These are phyloP conservation scores for Pilobolus umbonatus DNA, from an alignment of 192 early-diverging fungal species.

Conservation along the genomic window DNA sequence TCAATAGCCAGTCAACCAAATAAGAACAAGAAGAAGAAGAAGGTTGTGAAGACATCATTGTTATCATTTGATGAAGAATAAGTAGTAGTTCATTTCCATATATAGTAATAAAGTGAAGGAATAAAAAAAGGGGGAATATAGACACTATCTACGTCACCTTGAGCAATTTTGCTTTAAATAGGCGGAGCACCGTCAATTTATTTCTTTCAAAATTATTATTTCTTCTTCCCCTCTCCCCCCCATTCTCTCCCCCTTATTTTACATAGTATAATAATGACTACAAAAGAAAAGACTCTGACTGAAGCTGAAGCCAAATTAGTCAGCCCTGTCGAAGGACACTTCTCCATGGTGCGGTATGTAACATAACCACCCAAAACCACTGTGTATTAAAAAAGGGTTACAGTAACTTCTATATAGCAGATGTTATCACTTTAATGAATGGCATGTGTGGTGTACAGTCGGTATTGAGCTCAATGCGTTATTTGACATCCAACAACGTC, in stretches of 20 bases:
- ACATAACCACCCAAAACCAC: not conserved
- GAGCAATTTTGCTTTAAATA: too few species aligned
- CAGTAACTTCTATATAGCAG: conserved; percentile 75
- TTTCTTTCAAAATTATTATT: not conserved
- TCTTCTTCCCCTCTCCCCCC: conserved; percentile 11
- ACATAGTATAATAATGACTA: not conserved
- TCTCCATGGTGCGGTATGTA: conserved; percentile 19
- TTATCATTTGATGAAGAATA: conserved; percentile 27
- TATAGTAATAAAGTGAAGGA: too few species aligned
- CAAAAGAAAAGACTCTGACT: conserved; percentile 2
- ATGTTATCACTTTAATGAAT: conserved; percentile 85
- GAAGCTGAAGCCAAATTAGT: conserved; percentile 4
- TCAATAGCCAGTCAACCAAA: not conserved
- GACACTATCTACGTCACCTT: too few species aligned
- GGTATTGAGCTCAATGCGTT: conserved; percentile 70
- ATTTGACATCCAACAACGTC: conserved; percentile 57
- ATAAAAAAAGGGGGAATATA: too few species aligned
- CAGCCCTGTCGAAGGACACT: conserved; percentile 4
- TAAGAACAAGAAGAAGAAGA: conserved; percentile 18
- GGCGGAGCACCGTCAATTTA: too few species aligned
- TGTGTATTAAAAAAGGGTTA: not conserved
- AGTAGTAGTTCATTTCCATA: too few species aligned
- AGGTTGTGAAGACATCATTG: conserved; percentile 19
- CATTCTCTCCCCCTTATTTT: not conserved
- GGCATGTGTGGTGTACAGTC: conserved; percentile 72